Evolutionary conservation across 176 grass and related monocot species (phyloP).

Genomic region (Rhynchospora tenuis): DNA sequence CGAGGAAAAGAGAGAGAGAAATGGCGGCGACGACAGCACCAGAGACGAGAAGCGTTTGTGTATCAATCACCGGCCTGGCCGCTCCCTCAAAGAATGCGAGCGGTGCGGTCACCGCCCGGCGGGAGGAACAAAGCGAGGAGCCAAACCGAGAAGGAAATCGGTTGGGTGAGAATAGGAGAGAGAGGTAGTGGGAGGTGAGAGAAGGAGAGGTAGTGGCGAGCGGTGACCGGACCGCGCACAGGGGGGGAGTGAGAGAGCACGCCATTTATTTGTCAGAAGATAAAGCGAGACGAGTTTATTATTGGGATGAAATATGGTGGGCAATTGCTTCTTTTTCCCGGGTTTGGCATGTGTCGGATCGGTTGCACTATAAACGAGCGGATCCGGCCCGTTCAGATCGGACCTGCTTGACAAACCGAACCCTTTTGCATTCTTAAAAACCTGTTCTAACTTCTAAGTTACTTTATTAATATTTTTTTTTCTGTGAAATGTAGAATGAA

Average conservation of each 20-base stretch:
- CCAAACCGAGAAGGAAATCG: neutral
- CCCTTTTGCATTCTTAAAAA: neutral
- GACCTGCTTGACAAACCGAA: neutral
- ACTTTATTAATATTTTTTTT: no score
- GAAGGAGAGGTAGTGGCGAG: neutral
- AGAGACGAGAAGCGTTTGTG: conserved; percentile 69
- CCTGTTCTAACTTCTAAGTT: no score
- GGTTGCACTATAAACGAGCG: neutral
- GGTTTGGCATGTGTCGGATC: neutral
- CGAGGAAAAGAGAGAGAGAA: conserved; percentile 61
- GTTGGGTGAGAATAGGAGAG: neutral
- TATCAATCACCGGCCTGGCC: conserved; percentile 49
- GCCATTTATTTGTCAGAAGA: neutral
- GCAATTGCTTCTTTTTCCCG: neutral
- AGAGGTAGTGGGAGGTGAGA: neutral
- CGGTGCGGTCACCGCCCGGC: neutral
- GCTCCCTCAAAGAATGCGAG: conserved; percentile 30
- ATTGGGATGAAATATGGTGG: neutral
- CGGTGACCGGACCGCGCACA: conserved; percentile 16
- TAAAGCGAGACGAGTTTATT: neutral
- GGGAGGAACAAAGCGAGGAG: neutral
- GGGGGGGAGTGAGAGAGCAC: conserved; percentile 5
- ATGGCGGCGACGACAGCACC: conserved; percentile 52
- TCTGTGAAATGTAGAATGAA: no score
- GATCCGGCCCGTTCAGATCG: neutral